These are phyloP conservation scores for Cladosporium oxysporum DNA, from an alignment of 2,329 filamentous ascomycete species.

Conservation along the genomic window DNA sequence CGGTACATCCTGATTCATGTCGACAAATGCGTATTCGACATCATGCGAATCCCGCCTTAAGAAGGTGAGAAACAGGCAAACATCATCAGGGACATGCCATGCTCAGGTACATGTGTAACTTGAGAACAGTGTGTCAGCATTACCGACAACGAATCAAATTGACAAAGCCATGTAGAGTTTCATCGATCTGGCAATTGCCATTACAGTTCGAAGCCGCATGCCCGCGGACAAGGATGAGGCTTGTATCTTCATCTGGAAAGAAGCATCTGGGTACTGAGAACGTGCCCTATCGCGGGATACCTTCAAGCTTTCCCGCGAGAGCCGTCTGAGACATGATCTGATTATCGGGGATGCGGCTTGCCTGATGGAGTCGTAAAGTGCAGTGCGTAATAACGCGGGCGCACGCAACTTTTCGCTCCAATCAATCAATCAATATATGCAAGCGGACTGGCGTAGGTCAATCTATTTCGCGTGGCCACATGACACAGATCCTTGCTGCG, in stretches of 20 bases:
- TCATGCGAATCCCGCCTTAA: neutral
- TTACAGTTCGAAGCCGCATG: neutral
- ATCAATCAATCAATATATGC: neutral
- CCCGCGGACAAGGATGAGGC: neutral
- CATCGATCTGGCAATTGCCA: slow-evolving; percentile 10
- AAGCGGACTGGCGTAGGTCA: slow-evolving; percentile 11
- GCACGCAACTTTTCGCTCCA: neutral
- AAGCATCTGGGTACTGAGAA: neutral
- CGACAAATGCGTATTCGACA: neutral
- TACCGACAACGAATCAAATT: neutral
- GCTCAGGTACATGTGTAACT: neutral
- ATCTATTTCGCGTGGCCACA: slow-evolving; percentile 18
- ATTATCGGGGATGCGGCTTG: neutral
- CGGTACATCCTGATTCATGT: neutral
- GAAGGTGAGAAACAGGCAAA: neutral
- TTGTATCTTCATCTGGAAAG: neutral
- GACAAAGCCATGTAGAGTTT: neutral
- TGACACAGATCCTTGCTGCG: slow-evolving; percentile 11
- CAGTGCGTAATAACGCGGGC: neutral
- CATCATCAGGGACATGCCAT: neutral
- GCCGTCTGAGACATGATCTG: neutral
- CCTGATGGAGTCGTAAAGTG: slow-evolving; percentile 4
- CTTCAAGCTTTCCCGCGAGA: neutral
- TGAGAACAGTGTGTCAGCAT: neutral
- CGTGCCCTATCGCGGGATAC: neutral